These are phyloP conservation scores for Cryptosporidium muris DNA, from an alignment of 169 alveolate genomes.

Conservation along the genomic window DNA sequence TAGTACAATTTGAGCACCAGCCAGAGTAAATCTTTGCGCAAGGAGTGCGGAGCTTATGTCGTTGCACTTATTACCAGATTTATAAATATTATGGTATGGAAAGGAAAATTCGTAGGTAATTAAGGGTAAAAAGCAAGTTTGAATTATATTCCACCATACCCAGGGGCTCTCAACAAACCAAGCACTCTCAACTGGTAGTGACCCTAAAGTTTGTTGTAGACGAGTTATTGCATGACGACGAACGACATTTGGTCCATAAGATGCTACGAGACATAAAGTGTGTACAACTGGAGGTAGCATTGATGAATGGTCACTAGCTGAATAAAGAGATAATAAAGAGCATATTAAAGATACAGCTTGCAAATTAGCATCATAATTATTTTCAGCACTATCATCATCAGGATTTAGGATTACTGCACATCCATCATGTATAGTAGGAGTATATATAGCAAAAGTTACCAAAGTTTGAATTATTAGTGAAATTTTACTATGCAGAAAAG, in stretches of 20 bases:
- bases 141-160: conserved; percentile 48
- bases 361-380: conserved; percentile 61
- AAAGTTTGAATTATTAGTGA: conserved; percentile 56
- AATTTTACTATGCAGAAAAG: conserved; percentile 20
- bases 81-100: conserved; percentile 9
- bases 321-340: conserved; percentile 38
- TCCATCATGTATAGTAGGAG: conserved; percentile 50
- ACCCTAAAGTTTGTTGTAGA: conserved; percentile 63
- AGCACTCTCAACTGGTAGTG: conserved; percentile 23
- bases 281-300: conserved; percentile 60
- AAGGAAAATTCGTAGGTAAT: conserved; percentile 54
- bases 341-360: conserved; percentile 55
- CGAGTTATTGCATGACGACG: conserved; percentile 58
- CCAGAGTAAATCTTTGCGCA: conserved; percentile 29
- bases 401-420: conserved; percentile 7
- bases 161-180: conserved; percentile 60
- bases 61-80: background rate
- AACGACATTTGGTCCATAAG: conserved; percentile 66
- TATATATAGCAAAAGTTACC: conserved; percentile 56
- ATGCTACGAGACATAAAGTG: conserved; percentile 61
- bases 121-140: conserved; percentile 34
- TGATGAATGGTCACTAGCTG: conserved; percentile 14
- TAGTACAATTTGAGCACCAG: conserved; percentile 43
- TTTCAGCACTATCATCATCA: conserved; percentile 18
- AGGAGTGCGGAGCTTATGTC: conserved; percentile 14